These are phyloP conservation scores for Forsythia viridissima DNA, from an alignment of 257 asterid species.

Conservation along the genomic window DNA sequence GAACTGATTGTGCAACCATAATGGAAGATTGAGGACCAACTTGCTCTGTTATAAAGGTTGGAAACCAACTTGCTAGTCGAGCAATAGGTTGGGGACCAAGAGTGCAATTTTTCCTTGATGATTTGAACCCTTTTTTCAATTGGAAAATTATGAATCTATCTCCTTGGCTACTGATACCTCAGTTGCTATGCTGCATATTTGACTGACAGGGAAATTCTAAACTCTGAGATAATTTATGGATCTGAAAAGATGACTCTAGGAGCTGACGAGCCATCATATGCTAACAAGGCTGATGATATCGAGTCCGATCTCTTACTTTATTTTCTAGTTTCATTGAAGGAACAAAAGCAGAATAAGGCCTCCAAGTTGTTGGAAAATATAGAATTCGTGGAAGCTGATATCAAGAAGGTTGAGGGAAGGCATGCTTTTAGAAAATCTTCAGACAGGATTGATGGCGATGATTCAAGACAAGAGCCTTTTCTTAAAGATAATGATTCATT, in stretches of 20 bases:
- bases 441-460: neutral
- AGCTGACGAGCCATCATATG: constrained; percentile 24
- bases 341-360: constrained; percentile 29
- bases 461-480: neutral
- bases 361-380: constrained; percentile 29
- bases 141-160: neutral
- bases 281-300: constrained; percentile 29
- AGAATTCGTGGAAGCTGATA: constrained; percentile 43
- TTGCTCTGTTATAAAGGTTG: no score
- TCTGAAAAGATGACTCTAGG: constrained; percentile 22
- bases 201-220: constrained; percentile 46
- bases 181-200: neutral
- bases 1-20: neutral
- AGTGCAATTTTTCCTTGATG: no score
- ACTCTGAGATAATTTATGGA: constrained; percentile 39
- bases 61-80: no score
- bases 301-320: constrained; percentile 44
- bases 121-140: neutral
- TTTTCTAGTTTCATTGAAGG: constrained; percentile 41
- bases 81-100: no score
- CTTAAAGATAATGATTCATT: neutral
- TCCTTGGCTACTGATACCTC: neutral
- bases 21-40: no score
- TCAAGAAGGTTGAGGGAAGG: constrained; percentile 32
- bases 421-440: constrained; percentile 13